Evolutionary conservation across 2,329 filamentous ascomycete species (phyloP).

Genomic region (Chaetomium strumarium): DNA sequence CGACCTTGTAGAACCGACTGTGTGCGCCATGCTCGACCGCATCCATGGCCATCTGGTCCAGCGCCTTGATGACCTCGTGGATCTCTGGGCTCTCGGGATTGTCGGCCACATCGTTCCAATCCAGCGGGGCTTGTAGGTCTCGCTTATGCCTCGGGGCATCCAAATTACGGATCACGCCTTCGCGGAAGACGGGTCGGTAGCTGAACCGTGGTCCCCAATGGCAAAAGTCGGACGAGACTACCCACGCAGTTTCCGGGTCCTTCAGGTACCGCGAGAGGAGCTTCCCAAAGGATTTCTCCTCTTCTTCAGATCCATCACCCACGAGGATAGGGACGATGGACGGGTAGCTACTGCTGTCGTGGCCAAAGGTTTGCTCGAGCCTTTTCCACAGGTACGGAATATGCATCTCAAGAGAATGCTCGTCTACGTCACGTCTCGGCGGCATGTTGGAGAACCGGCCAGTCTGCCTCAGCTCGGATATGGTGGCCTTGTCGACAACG

Average conservation of each 20-base stretch:
- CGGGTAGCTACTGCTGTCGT: slow-evolving; percentile 50
- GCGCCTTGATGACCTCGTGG: slow-evolving; percentile 73
- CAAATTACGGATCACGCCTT: slow-evolving; percentile 31
- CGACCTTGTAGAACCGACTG: slow-evolving; percentile 59
- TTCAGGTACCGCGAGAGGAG: slow-evolving; percentile 72
- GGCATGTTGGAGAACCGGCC: slow-evolving; percentile 62
- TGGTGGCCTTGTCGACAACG: slow-evolving; percentile 53
- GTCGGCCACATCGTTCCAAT: slow-evolving; percentile 10
- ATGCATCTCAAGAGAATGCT: slow-evolving; percentile 97
- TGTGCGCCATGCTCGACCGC: slow-evolving; percentile 75
- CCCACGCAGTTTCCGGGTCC: slow-evolving; percentile 71
- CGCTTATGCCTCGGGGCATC: slow-evolving; percentile 25
- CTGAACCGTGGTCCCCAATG: slow-evolving; percentile 86
- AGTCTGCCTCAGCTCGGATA: slow-evolving; percentile 43
- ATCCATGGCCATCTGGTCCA: slow-evolving; percentile 79
- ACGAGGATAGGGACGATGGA: slow-evolving; percentile 80
- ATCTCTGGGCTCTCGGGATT: slow-evolving; percentile 43
- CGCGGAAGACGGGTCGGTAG: slow-evolving; percentile 71
- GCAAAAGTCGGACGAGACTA: slow-evolving; percentile 93
- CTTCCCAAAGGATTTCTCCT: slow-evolving; percentile 63
- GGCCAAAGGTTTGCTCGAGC: slow-evolving; percentile 46
- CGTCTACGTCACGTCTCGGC: slow-evolving; percentile 61
- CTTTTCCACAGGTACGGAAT: slow-evolving; percentile 88
- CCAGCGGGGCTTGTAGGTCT: slow-evolving; percentile 31
- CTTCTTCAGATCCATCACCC: slow-evolving; percentile 60